Conservation (phyloP, 2,329 filamentous ascomycete genomes). For the Diaporthe australafricana region DNA sequence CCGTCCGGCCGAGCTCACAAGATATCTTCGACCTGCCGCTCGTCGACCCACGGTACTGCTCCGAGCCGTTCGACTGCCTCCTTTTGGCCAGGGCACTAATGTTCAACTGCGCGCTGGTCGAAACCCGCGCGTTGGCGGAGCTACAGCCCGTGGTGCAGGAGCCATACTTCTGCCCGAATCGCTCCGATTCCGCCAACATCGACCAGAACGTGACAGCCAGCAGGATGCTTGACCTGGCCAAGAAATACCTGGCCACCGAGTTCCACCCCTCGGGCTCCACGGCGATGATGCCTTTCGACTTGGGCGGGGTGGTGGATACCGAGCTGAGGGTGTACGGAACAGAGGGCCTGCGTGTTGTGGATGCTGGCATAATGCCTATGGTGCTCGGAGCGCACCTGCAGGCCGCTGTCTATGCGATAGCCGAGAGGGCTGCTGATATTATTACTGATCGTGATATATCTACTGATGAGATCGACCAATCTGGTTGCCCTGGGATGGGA, state of each 20-base stretch:
- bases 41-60: constrained; percentile 64
- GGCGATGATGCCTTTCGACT: constrained; percentile 35
- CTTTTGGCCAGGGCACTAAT: constrained; percentile 59
- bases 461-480: neutral
- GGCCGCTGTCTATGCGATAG: constrained; percentile 63
- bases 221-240: constrained; percentile 52
- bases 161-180: constrained; percentile 43
- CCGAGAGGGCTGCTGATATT: constrained; percentile 54
- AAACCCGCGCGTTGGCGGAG: constrained; percentile 39
- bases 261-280: constrained; percentile 42
- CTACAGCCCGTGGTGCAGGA: constrained; percentile 50
- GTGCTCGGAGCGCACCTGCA: constrained; percentile 60
- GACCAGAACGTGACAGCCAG: constrained; percentile 50
- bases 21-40: constrained; percentile 59
- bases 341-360: constrained; percentile 57
- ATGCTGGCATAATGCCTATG: constrained; percentile 61
- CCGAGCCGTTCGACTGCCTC: constrained; percentile 57
- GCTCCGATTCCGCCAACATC: constrained; percentile 39
- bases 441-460: constrained; percentile 34
- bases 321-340: constrained; percentile 60
- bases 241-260: constrained; percentile 40
- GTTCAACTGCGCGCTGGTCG: constrained; percentile 52
- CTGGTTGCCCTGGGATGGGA: neutral
- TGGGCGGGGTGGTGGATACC: constrained; percentile 56
- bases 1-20: constrained; percentile 60